Percentiles rank a stretch among this genome's conserved stretches.
Evolutionary conservation across 2,329 filamentous ascomycete genomes (phyloP).

Genomic region (Dactylellina sp.): DNA sequence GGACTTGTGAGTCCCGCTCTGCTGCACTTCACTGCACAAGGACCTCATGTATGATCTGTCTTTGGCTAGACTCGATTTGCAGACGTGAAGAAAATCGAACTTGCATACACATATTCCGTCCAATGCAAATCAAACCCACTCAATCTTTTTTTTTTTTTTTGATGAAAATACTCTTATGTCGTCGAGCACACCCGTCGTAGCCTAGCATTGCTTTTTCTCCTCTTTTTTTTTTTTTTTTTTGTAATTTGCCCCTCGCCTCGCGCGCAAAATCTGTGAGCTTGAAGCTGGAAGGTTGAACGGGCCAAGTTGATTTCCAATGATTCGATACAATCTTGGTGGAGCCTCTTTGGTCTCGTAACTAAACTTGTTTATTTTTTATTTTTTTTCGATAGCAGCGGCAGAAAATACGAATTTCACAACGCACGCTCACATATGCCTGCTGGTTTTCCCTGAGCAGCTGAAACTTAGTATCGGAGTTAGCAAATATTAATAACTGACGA

Average conservation of each 20-base stretch:
- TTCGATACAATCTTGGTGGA: too few species aligned
- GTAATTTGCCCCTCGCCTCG: conserved; percentile 39
- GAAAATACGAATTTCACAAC: background rate
- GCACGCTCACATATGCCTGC: too few species aligned
- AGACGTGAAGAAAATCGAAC: conserved; percentile 53
- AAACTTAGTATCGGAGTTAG: conserved; percentile 39
- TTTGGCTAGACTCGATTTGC: conserved; percentile 50
- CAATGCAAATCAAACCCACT: background rate
- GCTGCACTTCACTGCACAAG: conserved; percentile 17
- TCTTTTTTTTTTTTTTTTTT: conserved; percentile 31
- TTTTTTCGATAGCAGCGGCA: too few species aligned
- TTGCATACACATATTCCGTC: conserved; percentile 21
- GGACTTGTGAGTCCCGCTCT: conserved; percentile 1
- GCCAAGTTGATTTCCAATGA: too few species aligned
- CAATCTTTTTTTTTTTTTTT: conserved; percentile 19
- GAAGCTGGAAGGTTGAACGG: background rate
- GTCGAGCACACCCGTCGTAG: conserved; percentile 6
- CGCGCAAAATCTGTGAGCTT: conserved; percentile 32
- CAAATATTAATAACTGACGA: conserved; percentile 22
- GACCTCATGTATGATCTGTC: conserved; percentile 7
- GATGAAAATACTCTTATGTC: conserved; percentile 11
- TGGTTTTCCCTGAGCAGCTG: conserved; percentile 34
- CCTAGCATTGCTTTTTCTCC: conserved; percentile 33
- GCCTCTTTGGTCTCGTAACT: too few species aligned
- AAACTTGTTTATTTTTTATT: too few species aligned